Evolutionary conservation across 805 yeast species (phyloP).

Genomic region (Candida ortonii): DNA sequence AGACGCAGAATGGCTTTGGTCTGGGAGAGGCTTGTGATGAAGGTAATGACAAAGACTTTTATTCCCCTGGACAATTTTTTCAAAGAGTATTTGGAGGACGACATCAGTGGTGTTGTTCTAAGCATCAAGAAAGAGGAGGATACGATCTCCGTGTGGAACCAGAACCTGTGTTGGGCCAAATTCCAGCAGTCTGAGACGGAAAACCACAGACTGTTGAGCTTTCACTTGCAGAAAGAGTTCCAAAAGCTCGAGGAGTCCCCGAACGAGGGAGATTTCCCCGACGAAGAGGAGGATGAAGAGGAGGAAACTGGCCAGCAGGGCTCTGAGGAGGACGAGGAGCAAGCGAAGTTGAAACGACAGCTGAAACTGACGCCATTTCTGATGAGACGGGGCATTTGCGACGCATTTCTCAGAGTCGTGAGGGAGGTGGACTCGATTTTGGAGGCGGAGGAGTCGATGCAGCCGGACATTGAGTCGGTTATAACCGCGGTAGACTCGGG

Average conservation of each 20-base stretch:
- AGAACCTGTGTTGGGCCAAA: slow-evolving; percentile 39
- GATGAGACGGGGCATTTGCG: slow-evolving; percentile 44
- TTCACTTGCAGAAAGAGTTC: no score
- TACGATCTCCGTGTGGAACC: slow-evolving; percentile 61
- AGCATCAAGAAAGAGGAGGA: slow-evolving; percentile 60
- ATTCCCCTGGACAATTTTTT: slow-evolving; percentile 40
- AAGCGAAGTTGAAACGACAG: slow-evolving; percentile 8
- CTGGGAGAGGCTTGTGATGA: slow-evolving; percentile 56
- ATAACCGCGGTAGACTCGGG: slow-evolving; percentile 35
- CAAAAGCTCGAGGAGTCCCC: no score
- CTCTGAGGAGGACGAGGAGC: slow-evolving; percentile 20
- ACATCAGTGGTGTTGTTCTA: slow-evolving; percentile 58
- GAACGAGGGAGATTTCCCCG: slow-evolving; percentile 7
- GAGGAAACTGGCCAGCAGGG: slow-evolving; percentile 16
- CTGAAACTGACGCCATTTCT: slow-evolving; percentile 40
- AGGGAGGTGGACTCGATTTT: slow-evolving; percentile 46
- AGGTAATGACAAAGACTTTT: slow-evolving; percentile 49
- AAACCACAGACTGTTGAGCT: no score
- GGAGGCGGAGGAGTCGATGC: slow-evolving; percentile 30
- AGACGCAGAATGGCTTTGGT: slow-evolving; percentile 36
- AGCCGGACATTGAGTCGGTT: slow-evolving; percentile 8
- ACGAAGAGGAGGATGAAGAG: slow-evolving; percentile 19
- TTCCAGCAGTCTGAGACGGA: slow-evolving; percentile 18
- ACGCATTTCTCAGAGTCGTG: slow-evolving; percentile 43
- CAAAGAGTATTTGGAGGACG: slow-evolving; percentile 41